Percentiles rank a stretch among this genome's conserved stretches.
phyloP scores from a whole-genome alignment of 2,329 filamentous ascomycete species.

The Penicillium sp. region DNA sequence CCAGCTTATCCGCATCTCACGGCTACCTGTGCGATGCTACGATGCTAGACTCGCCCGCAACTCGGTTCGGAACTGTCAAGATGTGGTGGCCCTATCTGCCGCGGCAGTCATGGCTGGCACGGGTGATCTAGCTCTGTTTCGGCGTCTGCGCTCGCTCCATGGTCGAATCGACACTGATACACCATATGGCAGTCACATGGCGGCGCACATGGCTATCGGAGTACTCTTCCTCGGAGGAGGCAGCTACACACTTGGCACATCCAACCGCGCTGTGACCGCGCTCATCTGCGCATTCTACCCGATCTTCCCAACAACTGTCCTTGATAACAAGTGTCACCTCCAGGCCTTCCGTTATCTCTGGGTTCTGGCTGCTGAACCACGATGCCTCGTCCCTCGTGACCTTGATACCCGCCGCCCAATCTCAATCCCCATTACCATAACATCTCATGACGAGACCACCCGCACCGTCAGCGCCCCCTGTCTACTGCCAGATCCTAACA shows the following conservation, averaged over 20 bases:
- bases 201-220: slow-evolving; percentile 86
- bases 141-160: slow-evolving; percentile 81
- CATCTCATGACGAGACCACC: slow-evolving; percentile 47
- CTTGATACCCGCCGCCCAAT: slow-evolving; percentile 79
- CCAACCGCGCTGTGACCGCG: slow-evolving; percentile 79
- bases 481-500: slow-evolving; percentile 49
- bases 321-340: slow-evolving; percentile 91
- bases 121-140: slow-evolving; percentile 80
- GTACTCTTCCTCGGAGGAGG: slow-evolving; percentile 89
- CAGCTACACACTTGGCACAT: slow-evolving; percentile 86
- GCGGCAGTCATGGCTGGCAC: slow-evolving; percentile 95
- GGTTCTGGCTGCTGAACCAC: slow-evolving; percentile 86
- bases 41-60: slow-evolving; percentile 80
- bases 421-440: slow-evolving; percentile 66
- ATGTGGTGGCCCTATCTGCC: slow-evolving; percentile 75
- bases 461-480: slow-evolving; percentile 51
- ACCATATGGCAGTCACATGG: slow-evolving; percentile 90
- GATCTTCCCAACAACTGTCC: slow-evolving; percentile 80
- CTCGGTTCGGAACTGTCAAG: slow-evolving; percentile 86
- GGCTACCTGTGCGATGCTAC: slow-evolving; percentile 63
- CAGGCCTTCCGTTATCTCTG: slow-evolving; percentile 97
- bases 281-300: slow-evolving; percentile 92
- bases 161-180: slow-evolving; percentile 79
- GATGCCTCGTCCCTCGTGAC: slow-evolving; percentile 85
- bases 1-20: slow-evolving; percentile 75